These are phyloP conservation scores for Aspergillus sp. DNA, from an alignment of 2,329 filamentous ascomycete genomes.

Conservation along the genomic window DNA sequence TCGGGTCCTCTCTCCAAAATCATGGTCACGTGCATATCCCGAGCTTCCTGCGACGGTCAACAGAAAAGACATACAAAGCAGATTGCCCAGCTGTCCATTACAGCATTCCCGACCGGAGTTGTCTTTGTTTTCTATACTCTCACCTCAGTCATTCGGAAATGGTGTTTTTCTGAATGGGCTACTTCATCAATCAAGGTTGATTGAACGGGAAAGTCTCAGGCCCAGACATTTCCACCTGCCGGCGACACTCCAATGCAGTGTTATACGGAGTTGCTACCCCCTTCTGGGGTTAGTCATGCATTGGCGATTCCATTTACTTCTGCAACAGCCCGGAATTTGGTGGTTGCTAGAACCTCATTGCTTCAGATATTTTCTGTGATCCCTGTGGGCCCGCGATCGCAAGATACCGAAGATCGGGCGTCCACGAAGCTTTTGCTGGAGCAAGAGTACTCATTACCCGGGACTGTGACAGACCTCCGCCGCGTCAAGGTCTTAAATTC, in stretches of 20 bases:
- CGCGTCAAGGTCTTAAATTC: conserved; percentile 70
- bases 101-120: background rate
- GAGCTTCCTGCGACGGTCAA: conserved; percentile 3
- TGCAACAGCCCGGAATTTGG: conserved; percentile 73
- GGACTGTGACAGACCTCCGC: conserved; percentile 78
- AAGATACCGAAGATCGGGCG: conserved; percentile 52
- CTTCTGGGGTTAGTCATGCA: conserved; percentile 89
- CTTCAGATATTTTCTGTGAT: conserved; percentile 85
- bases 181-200: background rate
- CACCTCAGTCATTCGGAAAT: conserved; percentile 5
- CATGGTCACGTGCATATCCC: conserved; percentile 15
- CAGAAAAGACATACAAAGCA: background rate
- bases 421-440: conserved; percentile 79
- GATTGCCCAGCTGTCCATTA: background rate
- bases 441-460: conserved; percentile 78
- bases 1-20: conserved; percentile 1
- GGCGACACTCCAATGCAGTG: conserved; percentile 70
- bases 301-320: conserved; percentile 75
- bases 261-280: conserved; percentile 92
- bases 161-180: background rate
- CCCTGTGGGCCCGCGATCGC: conserved; percentile 50
- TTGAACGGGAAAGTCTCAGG: background rate
- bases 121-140: background rate
- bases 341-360: conserved; percentile 88
- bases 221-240: conserved; percentile 1